Base-by-base conservation (phyloP, 306 rosid species). In the Fragaria vesca region DNA sequence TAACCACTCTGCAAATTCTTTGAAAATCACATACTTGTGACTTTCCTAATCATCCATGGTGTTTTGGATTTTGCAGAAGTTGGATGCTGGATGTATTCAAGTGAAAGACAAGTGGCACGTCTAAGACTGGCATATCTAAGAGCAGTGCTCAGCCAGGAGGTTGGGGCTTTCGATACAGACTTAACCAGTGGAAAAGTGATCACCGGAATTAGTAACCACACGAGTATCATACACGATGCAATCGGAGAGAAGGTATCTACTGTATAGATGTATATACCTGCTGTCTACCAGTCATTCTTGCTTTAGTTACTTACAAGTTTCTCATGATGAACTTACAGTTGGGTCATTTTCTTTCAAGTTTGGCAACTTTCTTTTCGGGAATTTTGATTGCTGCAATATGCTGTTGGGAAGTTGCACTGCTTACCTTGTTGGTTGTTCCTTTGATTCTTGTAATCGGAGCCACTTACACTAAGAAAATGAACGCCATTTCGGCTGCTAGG, bases 61-160 rank as follows among this genome's bases (percentile, higher is more conserved):
- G 45, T 76, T 24, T 28, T 74, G 70, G 62, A 61, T 21, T 71
- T 12, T 38, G 76, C 85, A 93, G 98, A 93, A 82, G 85, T 87
- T 66, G 95, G 93, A 24, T 93, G 95, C 61, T 93, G 97, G 95
- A 93, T 93, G 93, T 89, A 93, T 74, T 47, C 97, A 82, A 93
- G 98, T 81, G 92, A 93, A 72, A 88, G 98, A 80, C 98, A 93
- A 75, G 57, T 88, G 52, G 78, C 73, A 0, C 88, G 92, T 5
- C 69, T 93, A 69, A 82, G 97, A 78, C 73, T 93, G 38, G 97
- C 91, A 15, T 91, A 87, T 79, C 84, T 93, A 57, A 84, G 50
- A 72, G 91, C 97, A 76, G 90, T 93, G 2, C 91, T 93, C 6
- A 79, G 83, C 79, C 98, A 91, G 78, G 98, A 93, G 72, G 80